Base-by-base conservation (phyloP, 139 green algal species). In the Gonium pectorale region DNA sequence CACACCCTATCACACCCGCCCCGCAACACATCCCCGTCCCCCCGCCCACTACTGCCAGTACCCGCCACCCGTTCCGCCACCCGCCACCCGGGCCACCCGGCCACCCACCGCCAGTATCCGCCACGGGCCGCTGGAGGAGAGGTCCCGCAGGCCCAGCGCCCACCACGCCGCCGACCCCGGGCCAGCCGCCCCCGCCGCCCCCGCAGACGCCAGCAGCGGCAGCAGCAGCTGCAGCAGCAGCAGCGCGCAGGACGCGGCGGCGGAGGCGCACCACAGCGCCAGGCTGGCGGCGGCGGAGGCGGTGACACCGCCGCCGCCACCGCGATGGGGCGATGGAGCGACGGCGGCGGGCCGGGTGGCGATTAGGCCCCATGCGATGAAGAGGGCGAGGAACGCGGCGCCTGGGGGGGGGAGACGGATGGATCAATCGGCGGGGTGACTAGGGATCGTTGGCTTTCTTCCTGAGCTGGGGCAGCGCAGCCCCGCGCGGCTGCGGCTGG, bases 151-250 rank as follows among this genome's bases (percentile, higher is more conserved):
- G 3, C 75, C 75, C 40, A 82, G 75, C 26, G 44, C 59, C 22
- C 35, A 9, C 75, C 75, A 82, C 27, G 46, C 0, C 59, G 26
- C 2, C 27, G 73, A 81, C 33, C 54, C 54, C 8, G 73, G 75
- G 9, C n/a, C 75, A 5, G 15, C 38, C 22, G 38, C 22, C 22
- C 31, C 66, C 38, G 38, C 66, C 31, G 24, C 38, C 38, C 2
- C 75, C 59, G 41, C 29, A 27, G 19, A 43, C 40, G 56, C 33
- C 38, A 81, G 29, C 40, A 81, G 56, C 33, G 56, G 59, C 41
- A 82, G 59, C 37, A 82, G 38, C 40, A 71, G 75, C 59, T 63
- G 75, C 22, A 60, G 26, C 59, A 82, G 75, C 40, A 82, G 43
- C 40, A 27, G 15, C 21, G 51, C 75, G 27, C 33, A 67, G 5